Conservation (phyloP, 2,329 filamentous ascomycete genomes). For the Talaromyces albobiverticillius region DNA sequence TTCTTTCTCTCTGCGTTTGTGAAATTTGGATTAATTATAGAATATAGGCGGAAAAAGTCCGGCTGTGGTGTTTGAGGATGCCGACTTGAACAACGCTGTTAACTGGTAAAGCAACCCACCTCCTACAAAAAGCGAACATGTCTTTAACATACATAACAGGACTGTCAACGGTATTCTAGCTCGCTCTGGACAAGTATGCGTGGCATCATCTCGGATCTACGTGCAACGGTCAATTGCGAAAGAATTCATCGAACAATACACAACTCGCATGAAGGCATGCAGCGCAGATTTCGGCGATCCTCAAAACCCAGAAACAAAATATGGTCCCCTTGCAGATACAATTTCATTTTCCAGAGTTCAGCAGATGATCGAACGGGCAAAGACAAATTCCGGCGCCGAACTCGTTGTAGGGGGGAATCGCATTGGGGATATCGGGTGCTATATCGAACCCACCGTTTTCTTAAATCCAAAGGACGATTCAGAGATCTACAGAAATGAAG, state of each 20-base stretch:
- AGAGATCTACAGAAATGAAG: conserved; percentile 49
- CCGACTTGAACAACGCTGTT: conserved; percentile 23
- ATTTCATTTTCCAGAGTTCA: background rate
- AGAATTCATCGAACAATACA: background rate
- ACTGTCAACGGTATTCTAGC: too few species aligned
- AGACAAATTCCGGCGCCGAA: background rate
- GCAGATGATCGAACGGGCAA: background rate
- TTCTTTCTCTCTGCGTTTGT: too few species aligned
- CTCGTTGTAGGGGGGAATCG: background rate
- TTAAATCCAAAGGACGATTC: conserved; percentile 45
- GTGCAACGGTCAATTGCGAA: background rate
- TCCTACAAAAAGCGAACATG: background rate
- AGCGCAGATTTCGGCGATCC: background rate
- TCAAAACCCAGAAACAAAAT: background rate
- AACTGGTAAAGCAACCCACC: conserved; percentile 8
- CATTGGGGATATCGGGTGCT: conserved; percentile 46
- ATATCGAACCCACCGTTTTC: conserved; percentile 59
- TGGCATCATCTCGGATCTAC: background rate
- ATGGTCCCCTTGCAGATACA: background rate
- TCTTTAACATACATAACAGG: background rate
- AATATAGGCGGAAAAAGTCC: conserved; percentile 18
- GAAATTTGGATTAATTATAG: too few species aligned
- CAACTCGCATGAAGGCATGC: background rate
- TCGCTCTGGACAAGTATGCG: too few species aligned
- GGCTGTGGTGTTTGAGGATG: conserved; percentile 19